A percentile compares a stretch with the other conserved stretches of the same genome.
Conservation (phyloP, 169 alveolate species). For the Pseudocohnilembus persalinus region DNA sequence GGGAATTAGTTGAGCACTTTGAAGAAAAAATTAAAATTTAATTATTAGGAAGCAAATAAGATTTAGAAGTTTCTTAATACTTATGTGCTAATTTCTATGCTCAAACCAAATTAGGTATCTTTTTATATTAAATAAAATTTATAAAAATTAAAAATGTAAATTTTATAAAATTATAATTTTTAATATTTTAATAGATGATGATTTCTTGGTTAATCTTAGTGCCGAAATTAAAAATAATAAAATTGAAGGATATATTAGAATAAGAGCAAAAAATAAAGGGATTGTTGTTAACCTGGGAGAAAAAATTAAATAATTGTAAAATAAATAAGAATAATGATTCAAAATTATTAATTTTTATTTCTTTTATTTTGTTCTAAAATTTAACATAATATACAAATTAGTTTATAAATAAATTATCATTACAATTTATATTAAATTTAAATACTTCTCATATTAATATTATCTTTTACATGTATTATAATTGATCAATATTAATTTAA, state of each 20-base stretch:
- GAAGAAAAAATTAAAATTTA: conserved; percentile 49
- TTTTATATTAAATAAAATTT: not conserved
- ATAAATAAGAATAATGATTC: not conserved
- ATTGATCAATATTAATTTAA: too few species aligned
- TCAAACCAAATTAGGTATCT: conserved; percentile 54
- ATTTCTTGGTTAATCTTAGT: conserved; percentile 62
- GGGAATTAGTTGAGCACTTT: conserved; percentile 38
- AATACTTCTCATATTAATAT: too few species aligned
- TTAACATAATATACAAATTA: too few species aligned
- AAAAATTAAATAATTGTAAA: conserved; percentile 13
- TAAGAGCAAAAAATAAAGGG: conserved; percentile 44
- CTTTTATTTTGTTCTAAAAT: too few species aligned
- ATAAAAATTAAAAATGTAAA: not conserved
- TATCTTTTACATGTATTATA: too few species aligned
- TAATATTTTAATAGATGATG: conserved; percentile 40
- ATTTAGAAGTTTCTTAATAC: conserved; percentile 20
- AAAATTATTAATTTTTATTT: too few species aligned
- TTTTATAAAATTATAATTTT: not conserved
- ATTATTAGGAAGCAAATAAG: conserved; percentile 24
- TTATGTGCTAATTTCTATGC: conserved; percentile 62
- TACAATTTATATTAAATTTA: too few species aligned
- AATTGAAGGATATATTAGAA: conserved; percentile 38
- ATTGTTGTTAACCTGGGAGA: conserved; percentile 28
- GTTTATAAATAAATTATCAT: too few species aligned
- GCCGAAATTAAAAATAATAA: conserved; percentile 58